phyloP scores from a whole-genome alignment of 768 basidiomycete genomes.

The Amanita jacksonii region DNA sequence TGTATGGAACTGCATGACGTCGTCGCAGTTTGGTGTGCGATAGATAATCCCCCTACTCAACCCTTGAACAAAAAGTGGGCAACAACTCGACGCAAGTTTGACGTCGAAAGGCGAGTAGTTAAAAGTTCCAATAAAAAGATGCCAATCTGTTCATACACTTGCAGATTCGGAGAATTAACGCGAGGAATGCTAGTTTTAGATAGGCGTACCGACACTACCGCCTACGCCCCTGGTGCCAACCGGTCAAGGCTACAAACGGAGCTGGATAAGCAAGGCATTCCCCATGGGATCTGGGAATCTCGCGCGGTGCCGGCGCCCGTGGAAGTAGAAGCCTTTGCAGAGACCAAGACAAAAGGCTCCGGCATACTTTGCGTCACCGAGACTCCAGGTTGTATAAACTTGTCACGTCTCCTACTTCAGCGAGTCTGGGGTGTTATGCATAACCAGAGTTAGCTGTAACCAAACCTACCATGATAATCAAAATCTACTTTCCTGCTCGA shows the following conservation, averaged over 20 bases:
- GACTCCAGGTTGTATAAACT: slow-evolving; percentile 52
- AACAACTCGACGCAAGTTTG: slow-evolving; percentile 41
- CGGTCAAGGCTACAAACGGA: slow-evolving; percentile 52
- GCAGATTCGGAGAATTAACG: slow-evolving; percentile 67
- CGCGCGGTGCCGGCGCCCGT: slow-evolving; percentile 45
- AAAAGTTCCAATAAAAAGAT: neutral
- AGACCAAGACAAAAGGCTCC: slow-evolving; percentile 10
- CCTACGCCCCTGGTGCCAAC: slow-evolving; percentile 56
- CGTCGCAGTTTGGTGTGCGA: slow-evolving; percentile 81
- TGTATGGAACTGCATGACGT: slow-evolving; percentile 89
- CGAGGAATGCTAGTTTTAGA: slow-evolving; percentile 86
- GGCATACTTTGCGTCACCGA: slow-evolving; percentile 40
- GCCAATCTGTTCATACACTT: neutral
- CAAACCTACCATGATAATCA: slow-evolving; percentile 17
- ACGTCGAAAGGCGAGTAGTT: slow-evolving; percentile 52
- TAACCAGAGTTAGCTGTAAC: slow-evolving; percentile 3
- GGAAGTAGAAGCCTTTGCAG: slow-evolving; percentile 29
- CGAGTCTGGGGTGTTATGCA: slow-evolving; percentile 44
- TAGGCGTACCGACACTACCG: slow-evolving; percentile 54
- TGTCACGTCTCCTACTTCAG: slow-evolving; percentile 38
- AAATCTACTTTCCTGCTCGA: slow-evolving; percentile 10
- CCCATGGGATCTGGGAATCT: slow-evolving; percentile 35
- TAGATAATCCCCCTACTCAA: slow-evolving; percentile 50
- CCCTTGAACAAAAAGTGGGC: slow-evolving; percentile 46
- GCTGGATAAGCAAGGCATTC: slow-evolving; percentile 27